Evolutionary conservation across 805 yeast genomes (phyloP), one percentile per base, ranked within the genome.

Genomic region (Spathaspora sp.): DNA sequence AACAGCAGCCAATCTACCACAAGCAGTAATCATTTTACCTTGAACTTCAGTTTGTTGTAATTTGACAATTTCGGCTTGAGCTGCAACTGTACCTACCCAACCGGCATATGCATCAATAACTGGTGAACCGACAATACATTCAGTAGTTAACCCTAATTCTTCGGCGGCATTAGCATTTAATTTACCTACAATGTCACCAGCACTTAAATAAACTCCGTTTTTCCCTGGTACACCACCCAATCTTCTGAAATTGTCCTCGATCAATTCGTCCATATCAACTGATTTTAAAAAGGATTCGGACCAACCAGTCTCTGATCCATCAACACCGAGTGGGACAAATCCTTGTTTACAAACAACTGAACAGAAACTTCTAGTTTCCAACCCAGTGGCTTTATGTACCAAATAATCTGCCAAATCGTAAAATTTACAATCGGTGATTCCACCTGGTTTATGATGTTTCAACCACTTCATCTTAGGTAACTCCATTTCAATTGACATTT

Each of bases 71-170:
- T 86, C 89, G 5, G 90, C 84, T 58, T 85, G 83, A 1, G 96
- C 96, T 26, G 97, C 99, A 53, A 93, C 97, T 1, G 98, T 94
- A 51, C 99, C 99, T 51, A 94, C 82, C 97, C 98, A 94, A 44
- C 99, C 99, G 3, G 98, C 96, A 65, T 94, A 94, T 5, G 98
- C 97, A 67, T 94, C 99, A 64, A 94, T 94, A 39, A 94, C 96
- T 64, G 97, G 97, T 1, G 96, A 85, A 7, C 97, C 97, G 42
- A 94, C 98, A 31, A 83, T 81, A 70, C 96, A 87, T 49, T 78
- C 76, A 19, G 87, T 79, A 9, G 94, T 80, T 55, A 94, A 77
- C 10, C 98, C 98, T 61, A 94, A 76, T 50, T 89, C 91, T 43
- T 77, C 79, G 19, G 97, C 97, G 4, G 97, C 81, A 42, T 70